Conservation (phyloP, 2,329 filamentous ascomycete species). For the Colletotrichum sp. region DNA sequence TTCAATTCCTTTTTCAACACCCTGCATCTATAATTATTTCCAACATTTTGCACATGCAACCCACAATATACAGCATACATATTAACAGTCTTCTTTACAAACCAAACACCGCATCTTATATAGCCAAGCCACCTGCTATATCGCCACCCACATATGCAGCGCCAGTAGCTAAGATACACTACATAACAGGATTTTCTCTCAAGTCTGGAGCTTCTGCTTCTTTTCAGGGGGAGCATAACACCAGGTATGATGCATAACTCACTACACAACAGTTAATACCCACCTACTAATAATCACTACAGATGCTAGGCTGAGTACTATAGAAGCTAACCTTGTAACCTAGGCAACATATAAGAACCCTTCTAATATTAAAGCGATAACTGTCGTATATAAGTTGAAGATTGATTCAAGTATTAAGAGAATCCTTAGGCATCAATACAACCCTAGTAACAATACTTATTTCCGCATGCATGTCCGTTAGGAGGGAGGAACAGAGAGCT, state of each 20-base stretch:
- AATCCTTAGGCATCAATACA: background rate
- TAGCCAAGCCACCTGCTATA: background rate
- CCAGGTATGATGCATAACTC: background rate
- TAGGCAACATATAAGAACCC: background rate
- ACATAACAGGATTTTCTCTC: background rate
- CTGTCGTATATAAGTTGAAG: background rate
- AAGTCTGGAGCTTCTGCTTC: background rate
- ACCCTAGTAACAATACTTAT: background rate
- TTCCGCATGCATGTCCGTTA: background rate
- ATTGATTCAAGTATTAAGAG: background rate
- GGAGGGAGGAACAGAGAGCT: background rate
- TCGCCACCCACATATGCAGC: background rate
- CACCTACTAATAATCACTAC: background rate
- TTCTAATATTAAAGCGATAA: background rate
- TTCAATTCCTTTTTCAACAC: background rate
- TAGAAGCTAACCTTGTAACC: background rate
- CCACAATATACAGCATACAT: background rate
- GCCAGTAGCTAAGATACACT: background rate
- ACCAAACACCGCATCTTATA: background rate
- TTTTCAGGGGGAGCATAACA: background rate
- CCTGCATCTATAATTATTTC: background rate
- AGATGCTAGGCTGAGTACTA: background rate
- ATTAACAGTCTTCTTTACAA: background rate
- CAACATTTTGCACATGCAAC: background rate
- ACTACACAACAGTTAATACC: background rate